phyloP scores from a whole-genome alignment of 1,139 yeast genomes.

The Lodderomyces jiufengensis region DNA sequence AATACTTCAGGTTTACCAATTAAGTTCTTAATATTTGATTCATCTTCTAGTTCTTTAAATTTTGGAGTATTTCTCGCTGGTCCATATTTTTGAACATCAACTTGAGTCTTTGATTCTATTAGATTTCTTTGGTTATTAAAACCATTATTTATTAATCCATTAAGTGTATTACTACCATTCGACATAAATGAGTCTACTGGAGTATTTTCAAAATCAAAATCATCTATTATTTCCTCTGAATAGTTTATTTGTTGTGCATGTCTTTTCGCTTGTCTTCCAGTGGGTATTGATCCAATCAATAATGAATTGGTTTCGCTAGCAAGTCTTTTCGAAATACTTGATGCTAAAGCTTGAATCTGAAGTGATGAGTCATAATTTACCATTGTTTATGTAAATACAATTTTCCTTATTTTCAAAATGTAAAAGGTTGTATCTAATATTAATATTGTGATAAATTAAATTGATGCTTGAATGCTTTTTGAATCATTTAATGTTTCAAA shows the following conservation, averaged over 20 bases:
- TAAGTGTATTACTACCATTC: too few relatives aligned
- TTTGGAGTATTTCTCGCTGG: conserved; percentile 34
- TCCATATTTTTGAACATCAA: conserved; percentile 30
- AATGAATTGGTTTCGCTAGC: conserved; percentile 48
- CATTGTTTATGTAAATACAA: conserved; percentile 1
- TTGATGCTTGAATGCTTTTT: neutral
- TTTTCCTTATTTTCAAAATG: neutral
- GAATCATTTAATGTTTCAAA: neutral
- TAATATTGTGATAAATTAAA: neutral
- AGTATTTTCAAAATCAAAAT: conserved; percentile 70
- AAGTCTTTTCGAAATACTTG: conserved; percentile 49
- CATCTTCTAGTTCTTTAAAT: conserved; percentile 24
- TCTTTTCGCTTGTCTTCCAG: conserved; percentile 75
- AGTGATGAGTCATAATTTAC: conserved; percentile 21
- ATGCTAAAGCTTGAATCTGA: conserved; percentile 71
- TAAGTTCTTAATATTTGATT: conserved; percentile 25
- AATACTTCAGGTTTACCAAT: conserved; percentile 40
- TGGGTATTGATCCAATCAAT: conserved; percentile 64
- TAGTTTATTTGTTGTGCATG: conserved; percentile 72
- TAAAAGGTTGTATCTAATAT: too few relatives aligned
- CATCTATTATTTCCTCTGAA: conserved; percentile 64
- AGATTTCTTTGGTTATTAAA: conserved; percentile 5
- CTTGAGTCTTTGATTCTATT: conserved; percentile 21
- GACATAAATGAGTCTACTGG: conserved; percentile 13
- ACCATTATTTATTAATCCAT: neutral